Percentiles rank a stretch among this genome's conserved stretches.
Evolutionary conservation across 306 rosid genomes (phyloP).

Genomic region (Fagus sylvatica): DNA sequence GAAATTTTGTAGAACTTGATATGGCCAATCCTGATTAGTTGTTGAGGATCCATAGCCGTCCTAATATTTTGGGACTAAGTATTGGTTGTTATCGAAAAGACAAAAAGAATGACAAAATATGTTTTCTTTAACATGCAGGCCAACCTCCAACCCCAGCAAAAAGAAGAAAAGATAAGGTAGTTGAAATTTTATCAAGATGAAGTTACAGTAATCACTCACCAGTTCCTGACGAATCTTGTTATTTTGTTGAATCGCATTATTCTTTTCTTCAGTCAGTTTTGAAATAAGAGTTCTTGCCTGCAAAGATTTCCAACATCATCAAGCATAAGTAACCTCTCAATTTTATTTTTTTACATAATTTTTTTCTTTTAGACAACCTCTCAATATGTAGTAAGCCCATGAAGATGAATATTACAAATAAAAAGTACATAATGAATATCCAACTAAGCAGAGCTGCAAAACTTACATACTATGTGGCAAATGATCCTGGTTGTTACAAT

Average conservation of each 20-base stretch:
- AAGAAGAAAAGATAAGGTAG: not conserved
- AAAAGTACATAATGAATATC: not conserved
- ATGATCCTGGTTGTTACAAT: too few species aligned
- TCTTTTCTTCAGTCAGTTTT: conserved; percentile 75
- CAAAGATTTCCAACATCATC: conserved; percentile 23
- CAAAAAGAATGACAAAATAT: not conserved
- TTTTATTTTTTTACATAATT: too few species aligned
- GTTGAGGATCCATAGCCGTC: too few species aligned
- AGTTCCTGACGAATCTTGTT: conserved; percentile 82
- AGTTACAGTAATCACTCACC: conserved; percentile 48
- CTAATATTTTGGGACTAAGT: too few species aligned
- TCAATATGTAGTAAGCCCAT: not conserved
- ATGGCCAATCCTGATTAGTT: too few species aligned
- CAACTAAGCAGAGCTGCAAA: not conserved
- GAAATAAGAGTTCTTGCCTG: conserved; percentile 74
- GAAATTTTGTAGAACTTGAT: not conserved
- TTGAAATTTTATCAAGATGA: not conserved
- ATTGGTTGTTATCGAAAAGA: too few species aligned
- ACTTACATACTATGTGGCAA: too few species aligned
- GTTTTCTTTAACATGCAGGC: not conserved
- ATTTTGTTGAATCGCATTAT: conserved; percentile 59
- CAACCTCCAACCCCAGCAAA: too few species aligned
- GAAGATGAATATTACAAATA: not conserved
- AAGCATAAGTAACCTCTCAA: conserved; percentile 12
- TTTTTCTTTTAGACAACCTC: too few species aligned